Evolutionary conservation across 1,284 basidiomycete genomes (phyloP), one percentile per base, ranked within the genome.

Genomic region (Rhodotorula sp.): DNA sequence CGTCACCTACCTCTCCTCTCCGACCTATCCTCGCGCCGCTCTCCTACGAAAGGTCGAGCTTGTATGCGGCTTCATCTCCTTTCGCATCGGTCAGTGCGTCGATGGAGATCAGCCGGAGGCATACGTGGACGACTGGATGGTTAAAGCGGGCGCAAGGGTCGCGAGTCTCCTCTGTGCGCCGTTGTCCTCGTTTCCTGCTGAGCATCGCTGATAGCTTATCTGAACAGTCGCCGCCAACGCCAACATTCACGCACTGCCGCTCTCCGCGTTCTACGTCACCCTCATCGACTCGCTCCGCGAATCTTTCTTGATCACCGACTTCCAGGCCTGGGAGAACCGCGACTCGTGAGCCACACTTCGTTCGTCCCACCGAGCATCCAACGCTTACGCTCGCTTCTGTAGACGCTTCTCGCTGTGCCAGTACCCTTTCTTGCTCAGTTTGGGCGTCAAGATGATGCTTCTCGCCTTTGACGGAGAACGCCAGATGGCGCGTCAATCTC

Each of bases 131-230:
- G 70, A 72, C 28, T 74, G 72, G 72, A 53, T 37, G 11, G 61
- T 74, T 1, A 55, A 26, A 20, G 53, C 72, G 1, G 55, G 44
- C 1, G 59, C 67, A 0, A 46, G 65, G 26, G 65, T 74, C n/a
- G 65, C 63, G 15, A 62, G 65, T 16, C 13, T 74, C 6, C 55
- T 72, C 4, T 65, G 78, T 81, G 85, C 82, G 66, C 68, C 30
- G 51, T 51, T 24, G 52, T n/a, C 22, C 11, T 15, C 20, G 15
- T 48, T 20, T 26, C 22, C 2, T 22, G 0, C 4, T 9, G 3
- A 9, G 16, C 9, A 20, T 9, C 13, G 7, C 59, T 59, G 20
- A 53, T n/a, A 0, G 10, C 10, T 10, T 20, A 5, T 10, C 2
- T n/a, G 2, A 0, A 24, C 63, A 62, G 72, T 69, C 34, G 65